phyloP scores from a whole-genome alignment of 495 filamentous ascomycete species.

The Halenospora varia region DNA sequence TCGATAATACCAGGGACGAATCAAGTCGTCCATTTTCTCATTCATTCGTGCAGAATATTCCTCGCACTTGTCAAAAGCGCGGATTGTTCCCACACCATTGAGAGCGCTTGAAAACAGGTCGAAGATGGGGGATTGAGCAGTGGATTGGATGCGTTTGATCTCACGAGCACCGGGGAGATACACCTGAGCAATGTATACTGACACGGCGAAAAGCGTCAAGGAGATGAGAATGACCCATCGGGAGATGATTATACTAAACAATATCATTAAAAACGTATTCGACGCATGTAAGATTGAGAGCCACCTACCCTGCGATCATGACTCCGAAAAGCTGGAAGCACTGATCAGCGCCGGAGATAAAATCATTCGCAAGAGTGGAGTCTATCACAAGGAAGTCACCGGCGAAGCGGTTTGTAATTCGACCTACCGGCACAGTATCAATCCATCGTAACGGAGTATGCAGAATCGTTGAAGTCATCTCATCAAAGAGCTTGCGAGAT shows the following conservation, averaged over 20 bases:
- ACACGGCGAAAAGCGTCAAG: constrained; percentile 48
- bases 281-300: too few relatives aligned
- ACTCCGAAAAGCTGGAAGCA: constrained; percentile 52
- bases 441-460: constrained; percentile 72
- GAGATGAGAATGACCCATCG: constrained; percentile 57
- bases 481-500: constrained; percentile 23
- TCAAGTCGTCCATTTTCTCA: constrained; percentile 58
- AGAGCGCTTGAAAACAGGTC: constrained; percentile 70
- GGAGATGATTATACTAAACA: constrained; percentile 50
- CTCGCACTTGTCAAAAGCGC: constrained; percentile 62
- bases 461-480: constrained; percentile 54
- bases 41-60: constrained; percentile 66
- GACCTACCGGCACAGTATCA: constrained; percentile 75
- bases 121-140: constrained; percentile 70
- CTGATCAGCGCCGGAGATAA: constrained; percentile 51
- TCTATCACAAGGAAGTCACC: constrained; percentile 73
- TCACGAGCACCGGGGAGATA: constrained; percentile 72
- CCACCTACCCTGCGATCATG: constrained; percentile 47
- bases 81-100: constrained; percentile 69
- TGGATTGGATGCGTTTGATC: constrained; percentile 70
- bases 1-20: constrained; percentile 58
- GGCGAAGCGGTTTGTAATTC: constrained; percentile 77
- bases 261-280: too few relatives aligned
- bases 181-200: constrained; percentile 48
- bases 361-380: constrained; percentile 54